Base-by-base conservation (phyloP, 2,329 filamentous ascomycete genomes). In the Neofusicoccum kwambonambiense region DNA sequence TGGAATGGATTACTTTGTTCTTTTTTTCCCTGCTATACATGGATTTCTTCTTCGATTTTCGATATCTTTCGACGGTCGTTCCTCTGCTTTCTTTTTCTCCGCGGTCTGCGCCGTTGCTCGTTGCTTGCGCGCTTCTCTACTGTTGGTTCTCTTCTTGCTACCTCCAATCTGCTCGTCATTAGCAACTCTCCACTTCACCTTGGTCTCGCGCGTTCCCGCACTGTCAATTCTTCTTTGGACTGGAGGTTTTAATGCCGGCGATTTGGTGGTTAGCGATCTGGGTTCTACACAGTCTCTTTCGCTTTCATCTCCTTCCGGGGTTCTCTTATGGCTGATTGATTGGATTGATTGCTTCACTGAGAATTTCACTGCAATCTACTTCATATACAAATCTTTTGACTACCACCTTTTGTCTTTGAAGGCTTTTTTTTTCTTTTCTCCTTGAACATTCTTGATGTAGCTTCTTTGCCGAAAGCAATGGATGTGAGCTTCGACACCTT, bases 191-290 rank as follows among this genome's bases (percentile, higher is more conserved):
- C 56, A 37, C 54, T 44, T 60, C 12, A 17, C 11, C 39, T 17
- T 11, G 45, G 3, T 13, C 15, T 27, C 54, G 37, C 41, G 41
- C 54, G 54, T 37, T 34, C 42, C 13, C 41, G 17, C 54, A 35
- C 6, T 58, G 27, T 7, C 13, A 35, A 35, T 44, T 34, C 31
- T 15, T 45, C 41, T 41, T 44, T 44, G 15, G 22, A 60, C n/a
- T 31, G 56, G 31, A 35, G 56, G 56, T 37, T 60, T 60, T 60
- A 60, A 60, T 60, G 42, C n/a, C n/a, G 56, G 42, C 56, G 42
- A 60, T 17, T 22, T 60, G 56, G 56, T 41, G 56, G 56, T 60
- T 35, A 35, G 54, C 54, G 54, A 45, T 47, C 15, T n/a, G 27
- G 54, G 15, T 44, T 34, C 19, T 19, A 34, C 31, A 31, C 47